Evolutionary conservation across 2,329 filamentous ascomycete species (phyloP), one percentile per base, ranked within the genome.

Genomic region (Paraconiothyrium sp.): DNA sequence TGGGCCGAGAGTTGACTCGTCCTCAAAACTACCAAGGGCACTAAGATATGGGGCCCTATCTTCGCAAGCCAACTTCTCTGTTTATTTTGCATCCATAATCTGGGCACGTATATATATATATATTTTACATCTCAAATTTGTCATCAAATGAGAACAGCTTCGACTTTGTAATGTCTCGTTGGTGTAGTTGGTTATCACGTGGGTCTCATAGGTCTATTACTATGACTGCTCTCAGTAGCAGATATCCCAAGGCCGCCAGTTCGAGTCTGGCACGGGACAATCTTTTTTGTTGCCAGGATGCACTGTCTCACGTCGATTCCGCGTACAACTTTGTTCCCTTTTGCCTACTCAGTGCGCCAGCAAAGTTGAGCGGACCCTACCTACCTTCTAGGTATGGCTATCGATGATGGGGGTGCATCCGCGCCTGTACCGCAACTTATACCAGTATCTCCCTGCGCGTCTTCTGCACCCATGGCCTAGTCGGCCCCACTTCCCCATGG

Each of bases 151-250:
- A 24, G 8, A 3, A 2, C 4, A 27, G n/a, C 4, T 14, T 37
- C 39, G 9, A 22, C n/a, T 22, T 44, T 3, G 16, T 44, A 44
- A 24, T 4, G 71, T 71, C 68, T 74, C 73, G 66, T 76, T 74
- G 71, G 73, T 76, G 72, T 76, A 76, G 73, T 74, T 66, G 73
- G 72, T 75, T 74, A 74, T 75, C 72, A 76, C 72, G 73, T 76
- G 67, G 73, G 73, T 76, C 73, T 76, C 73, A 76, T 74, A 75
- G 62, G 58, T 52, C 54, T 61, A 39, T 60, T 27, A 60, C 60
- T 73, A 70, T 76, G 73, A 76, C 70, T 75, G 58, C 59, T 72
- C 64, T 16, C 34, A 57, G 56, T 56, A 64, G 61, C 52, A 65
- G 71, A 69, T 56, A 75, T 75, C 73, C 73, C 67, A 75, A 75